A percentile compares a stretch with the other conserved stretches of the same genome.
phyloP scores from a whole-genome alignment of 495 filamentous ascomycete species.

The Baudoinia panamericana region DNA sequence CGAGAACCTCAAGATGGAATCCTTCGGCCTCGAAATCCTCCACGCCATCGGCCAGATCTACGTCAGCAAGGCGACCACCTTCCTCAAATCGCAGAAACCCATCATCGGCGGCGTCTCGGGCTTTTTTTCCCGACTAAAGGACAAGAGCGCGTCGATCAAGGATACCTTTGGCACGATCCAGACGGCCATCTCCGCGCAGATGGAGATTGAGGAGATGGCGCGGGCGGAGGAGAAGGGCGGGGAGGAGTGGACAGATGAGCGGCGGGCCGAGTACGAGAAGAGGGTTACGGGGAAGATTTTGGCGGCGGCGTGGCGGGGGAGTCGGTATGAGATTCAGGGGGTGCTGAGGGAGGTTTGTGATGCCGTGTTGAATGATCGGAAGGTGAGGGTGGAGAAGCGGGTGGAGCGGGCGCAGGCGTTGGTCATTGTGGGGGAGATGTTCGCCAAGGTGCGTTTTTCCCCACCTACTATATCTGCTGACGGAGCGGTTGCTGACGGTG shows the following conservation, averaged over 20 bases:
- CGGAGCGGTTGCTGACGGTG: slow-evolving; percentile 1
- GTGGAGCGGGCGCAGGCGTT: slow-evolving; percentile 83
- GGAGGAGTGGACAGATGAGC: slow-evolving; percentile 98
- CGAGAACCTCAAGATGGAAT: slow-evolving; percentile 98
- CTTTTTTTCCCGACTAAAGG: slow-evolving; percentile 86
- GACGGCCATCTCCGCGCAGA: slow-evolving; percentile 93
- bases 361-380: slow-evolving; percentile 57
- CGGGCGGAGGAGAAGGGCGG: slow-evolving; percentile 88
- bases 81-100: slow-evolving; percentile 92
- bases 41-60: slow-evolving; percentile 91
- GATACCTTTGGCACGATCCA: slow-evolving; percentile 97
- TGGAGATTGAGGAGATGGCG: slow-evolving; percentile 99
- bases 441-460: slow-evolving; percentile 52
- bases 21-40: slow-evolving; percentile 91
- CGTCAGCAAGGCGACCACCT: slow-evolving; percentile 67
- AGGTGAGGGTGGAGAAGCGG: slow-evolving; percentile 67
- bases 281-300: slow-evolving; percentile 95
- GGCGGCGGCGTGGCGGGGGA: slow-evolving; percentile 93
- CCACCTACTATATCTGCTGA: not conserved
- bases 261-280: slow-evolving; percentile 89
- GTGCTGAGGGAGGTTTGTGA: slow-evolving; percentile 79
- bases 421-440: slow-evolving; percentile 76
- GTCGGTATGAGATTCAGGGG: slow-evolving; percentile 95
- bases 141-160: slow-evolving; percentile 91
- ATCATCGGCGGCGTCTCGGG: slow-evolving; percentile 68